Conservation (phyloP, 108 stramenopile genomes). For the Skeletonema costatum region DNA sequence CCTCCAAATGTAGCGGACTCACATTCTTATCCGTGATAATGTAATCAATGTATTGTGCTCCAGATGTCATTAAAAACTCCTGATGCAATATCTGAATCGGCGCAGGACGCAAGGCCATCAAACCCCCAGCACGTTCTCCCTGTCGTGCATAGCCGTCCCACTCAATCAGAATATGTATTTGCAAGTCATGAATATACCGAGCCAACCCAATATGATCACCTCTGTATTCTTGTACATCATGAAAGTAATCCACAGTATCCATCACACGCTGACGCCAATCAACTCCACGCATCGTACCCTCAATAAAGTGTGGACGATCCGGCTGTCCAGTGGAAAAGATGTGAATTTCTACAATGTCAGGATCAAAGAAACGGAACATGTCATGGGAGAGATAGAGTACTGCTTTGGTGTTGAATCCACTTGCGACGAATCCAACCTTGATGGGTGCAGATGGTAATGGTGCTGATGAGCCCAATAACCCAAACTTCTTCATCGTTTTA, state of each 20-base stretch:
- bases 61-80: constrained; percentile 83
- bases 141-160: constrained; percentile 90
- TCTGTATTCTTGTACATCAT: constrained; percentile 63
- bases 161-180: constrained; percentile 83
- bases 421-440: constrained; percentile 77
- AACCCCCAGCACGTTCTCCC: constrained; percentile 79
- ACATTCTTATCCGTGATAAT: constrained; percentile 73
- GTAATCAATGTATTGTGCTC: constrained; percentile 83
- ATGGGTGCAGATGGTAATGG: constrained; percentile 5
- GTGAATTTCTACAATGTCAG: constrained; percentile 73
- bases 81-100: constrained; percentile 88
- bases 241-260: constrained; percentile 74
- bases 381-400: constrained; percentile 86
- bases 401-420: constrained; percentile 85
- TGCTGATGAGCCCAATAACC: background rate
- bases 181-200: constrained; percentile 64
- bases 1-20: constrained; percentile 55
- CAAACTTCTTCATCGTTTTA: constrained; percentile 43
- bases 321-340: constrained; percentile 75
- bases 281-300: constrained; percentile 78
- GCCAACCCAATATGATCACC: constrained; percentile 73
- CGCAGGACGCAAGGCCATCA: constrained; percentile 79
- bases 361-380: constrained; percentile 88
- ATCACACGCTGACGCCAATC: constrained; percentile 84
- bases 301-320: constrained; percentile 71